Base-by-base conservation (phyloP, 805 yeast genomes). In the Kodamaea neixiangensis region DNA sequence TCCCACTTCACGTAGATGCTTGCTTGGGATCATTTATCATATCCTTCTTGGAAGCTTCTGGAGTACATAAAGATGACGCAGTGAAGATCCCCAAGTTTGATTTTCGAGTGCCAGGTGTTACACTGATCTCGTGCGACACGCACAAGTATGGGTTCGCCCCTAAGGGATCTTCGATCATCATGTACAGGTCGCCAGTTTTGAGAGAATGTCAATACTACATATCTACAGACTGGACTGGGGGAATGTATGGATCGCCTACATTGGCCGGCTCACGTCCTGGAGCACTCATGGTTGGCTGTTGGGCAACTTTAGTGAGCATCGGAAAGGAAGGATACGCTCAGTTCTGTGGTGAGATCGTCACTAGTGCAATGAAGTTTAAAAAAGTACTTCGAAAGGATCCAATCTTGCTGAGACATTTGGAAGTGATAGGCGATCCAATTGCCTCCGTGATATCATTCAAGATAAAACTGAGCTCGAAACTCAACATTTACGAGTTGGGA, bases 101-200 rank as follows among this genome's bases (percentile, higher is more conserved):
- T 66, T 93, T 93, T 71, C 74, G 93, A 56, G 77, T 90, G 2
- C 86, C 89, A 0, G 94, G 79, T 29, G 98, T 94, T n/a, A 94
- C 98, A 0, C 91, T 97, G 2, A 93, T 93, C 51, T 89, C 97
- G n/a, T 94, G 98, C 71, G 99, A 93, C 66, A 93, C 99, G n/a
- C 99, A 93, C 75, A 93, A 93, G 68, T 93, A 93, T 64, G 99
- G 98, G 1, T 94, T 93, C 76, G 97, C 98, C 7, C 99, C 99
- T 37, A 93, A 93, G 69, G 99, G 99, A 7, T 86, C 96, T 0
- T 89, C 97, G 0, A 79, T 93, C 19, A 87, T 94, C 59, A 86
- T 94, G 96, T 94, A 94, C 68, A 80, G 97, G 44, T 70, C 78
- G 54, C 60, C 78, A 0, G 77, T 80, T 51, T 77, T 90, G 50